phyloP scores from a whole-genome alignment of 192 early-diverging fungal species.

The Linnemannia elongata region DNA sequence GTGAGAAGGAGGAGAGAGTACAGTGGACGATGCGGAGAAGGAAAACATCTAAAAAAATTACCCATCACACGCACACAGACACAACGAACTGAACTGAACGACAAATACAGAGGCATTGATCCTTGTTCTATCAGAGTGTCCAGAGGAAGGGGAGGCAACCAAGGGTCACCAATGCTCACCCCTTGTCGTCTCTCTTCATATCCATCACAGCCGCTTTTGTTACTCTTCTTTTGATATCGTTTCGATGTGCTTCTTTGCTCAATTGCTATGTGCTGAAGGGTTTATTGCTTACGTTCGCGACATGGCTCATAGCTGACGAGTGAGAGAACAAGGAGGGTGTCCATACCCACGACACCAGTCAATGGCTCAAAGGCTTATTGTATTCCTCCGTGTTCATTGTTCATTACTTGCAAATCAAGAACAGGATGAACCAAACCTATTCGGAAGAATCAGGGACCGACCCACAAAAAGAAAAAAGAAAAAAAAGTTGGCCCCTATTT shows the following conservation, averaged over 20 bases:
- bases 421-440: not conserved
- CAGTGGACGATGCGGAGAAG: not conserved
- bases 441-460: conserved; percentile 1
- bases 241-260: too few relatives aligned
- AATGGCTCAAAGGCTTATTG: not conserved
- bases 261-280: too few relatives aligned
- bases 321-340: too few relatives aligned
- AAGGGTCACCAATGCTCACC: too few relatives aligned
- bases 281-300: not conserved
- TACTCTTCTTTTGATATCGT: too few relatives aligned
- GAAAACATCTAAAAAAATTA: not conserved
- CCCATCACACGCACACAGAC: not conserved
- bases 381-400: not conserved
- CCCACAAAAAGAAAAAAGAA: not conserved
- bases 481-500: not conserved
- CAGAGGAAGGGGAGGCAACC: too few relatives aligned
- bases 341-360: not conserved
- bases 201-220: too few relatives aligned
- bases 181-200: too few relatives aligned
- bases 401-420: not conserved
- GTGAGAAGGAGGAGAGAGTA: not conserved
- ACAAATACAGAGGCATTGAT: not conserved
- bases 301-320: not conserved
- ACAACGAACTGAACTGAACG: not conserved
- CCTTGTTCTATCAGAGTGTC: not conserved